Base-by-base conservation (phyloP, 352 stramenopile genomes). In the Globisporangium carolinianum region DNA sequence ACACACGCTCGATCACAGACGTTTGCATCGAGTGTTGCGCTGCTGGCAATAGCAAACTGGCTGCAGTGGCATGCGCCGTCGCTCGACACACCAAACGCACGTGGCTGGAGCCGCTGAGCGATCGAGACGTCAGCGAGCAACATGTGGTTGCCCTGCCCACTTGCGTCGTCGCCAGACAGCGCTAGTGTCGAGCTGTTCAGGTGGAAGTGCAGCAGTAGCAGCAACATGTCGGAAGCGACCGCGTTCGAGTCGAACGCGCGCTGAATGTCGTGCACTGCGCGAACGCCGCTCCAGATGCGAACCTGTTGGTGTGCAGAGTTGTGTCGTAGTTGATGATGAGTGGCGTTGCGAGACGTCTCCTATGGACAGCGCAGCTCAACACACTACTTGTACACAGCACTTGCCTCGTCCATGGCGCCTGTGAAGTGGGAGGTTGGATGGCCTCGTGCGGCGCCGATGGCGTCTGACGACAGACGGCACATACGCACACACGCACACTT, bases 361-460 rank as follows among this genome's bases (percentile, higher is more conserved):
- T 32, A 32, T 3, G 24, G 24, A 32, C 24, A 32, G 24, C 46
- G 11, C n/a, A 50, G 12, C 6, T 24, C 12, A 11, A 9, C 47
- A 51, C 48, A 51, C 43, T 32, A 32, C 24, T 32, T 32, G 24
- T 32, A 32, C 24, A 32, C 17, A 49, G 5, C 42, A 12, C 35
- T 35, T 69, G 83, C 76, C 57, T 84, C 76, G 48, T 86, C 76
- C 46, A 86, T 70, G 15, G 48, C 49, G 5, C 76, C 76, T 17
- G 53, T 47, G 17, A 83, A 75, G 8, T 54, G 35, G n/a, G 55
- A 52, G 7, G 61, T 58, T 6, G 36, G 12, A 12, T 49, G 46
- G 8, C 57, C 53, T 12, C 48, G 36, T 41, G 57, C 35, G 47
- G 73, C 50, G 0, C 35, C 48, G 32, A 76, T 63, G 15, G 65